phyloP scores from a whole-genome alignment of 1,284 basidiomycete genomes.

The Rhizoctonia solani region DNA sequence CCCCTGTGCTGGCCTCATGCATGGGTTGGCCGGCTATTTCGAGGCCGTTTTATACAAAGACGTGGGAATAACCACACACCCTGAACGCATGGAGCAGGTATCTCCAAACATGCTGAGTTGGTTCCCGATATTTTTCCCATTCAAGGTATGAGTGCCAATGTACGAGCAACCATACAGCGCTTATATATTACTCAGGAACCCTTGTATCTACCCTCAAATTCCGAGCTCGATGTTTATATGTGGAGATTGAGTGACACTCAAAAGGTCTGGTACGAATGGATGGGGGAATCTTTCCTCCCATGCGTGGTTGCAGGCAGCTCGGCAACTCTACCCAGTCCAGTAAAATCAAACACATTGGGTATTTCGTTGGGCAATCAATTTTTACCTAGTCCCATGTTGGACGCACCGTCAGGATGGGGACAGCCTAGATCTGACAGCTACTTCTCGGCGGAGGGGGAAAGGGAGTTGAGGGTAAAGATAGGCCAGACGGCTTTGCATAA shows the following conservation, averaged over 20 bases:
- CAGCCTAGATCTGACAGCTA: conserved; percentile 60
- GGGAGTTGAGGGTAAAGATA: conserved; percentile 71
- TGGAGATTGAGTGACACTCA: conserved; percentile 90
- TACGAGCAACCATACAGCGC: neutral
- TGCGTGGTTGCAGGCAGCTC: conserved; percentile 27
- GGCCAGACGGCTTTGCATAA: conserved; percentile 92
- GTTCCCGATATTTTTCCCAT: conserved; percentile 98
- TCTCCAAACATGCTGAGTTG: conserved; percentile 97
- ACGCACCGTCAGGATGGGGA: conserved; percentile 50
- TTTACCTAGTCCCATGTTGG: conserved; percentile 49
- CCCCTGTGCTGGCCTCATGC: conserved; percentile 91
- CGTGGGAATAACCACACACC: conserved; percentile 92
- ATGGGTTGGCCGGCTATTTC: conserved; percentile 98
- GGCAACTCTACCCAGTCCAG: conserved; percentile 24
- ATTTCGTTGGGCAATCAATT: neutral
- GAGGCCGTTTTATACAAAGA: conserved; percentile 91
- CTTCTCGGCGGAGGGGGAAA: conserved; percentile 43
- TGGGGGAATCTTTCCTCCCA: conserved; percentile 86
- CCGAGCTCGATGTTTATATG: conserved; percentile 90
- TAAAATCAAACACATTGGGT: conserved; percentile 18
- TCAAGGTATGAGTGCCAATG: conserved; percentile 60
- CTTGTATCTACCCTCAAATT: conserved; percentile 88
- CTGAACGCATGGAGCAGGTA: conserved; percentile 77
- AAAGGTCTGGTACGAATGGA: conserved; percentile 99
- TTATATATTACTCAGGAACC: conserved; percentile 64